These are phyloP conservation scores for Populus hybrid DNA, from an alignment of 441 rosid species.

Conservation along the genomic window DNA sequence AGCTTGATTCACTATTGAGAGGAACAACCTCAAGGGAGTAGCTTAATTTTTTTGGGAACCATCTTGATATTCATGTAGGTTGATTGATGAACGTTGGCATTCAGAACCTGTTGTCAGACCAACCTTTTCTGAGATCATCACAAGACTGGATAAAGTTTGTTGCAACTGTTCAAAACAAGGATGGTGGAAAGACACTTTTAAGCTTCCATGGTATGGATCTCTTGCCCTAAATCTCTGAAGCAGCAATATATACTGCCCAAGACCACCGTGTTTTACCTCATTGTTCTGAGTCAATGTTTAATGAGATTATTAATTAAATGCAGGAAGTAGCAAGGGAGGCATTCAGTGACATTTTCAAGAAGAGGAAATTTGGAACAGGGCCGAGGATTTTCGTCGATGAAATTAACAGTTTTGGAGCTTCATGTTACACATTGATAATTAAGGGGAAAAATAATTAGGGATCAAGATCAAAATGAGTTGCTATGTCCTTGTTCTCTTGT, in stretches of 20 bases:
- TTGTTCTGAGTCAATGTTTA: background rate
- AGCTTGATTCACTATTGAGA: background rate
- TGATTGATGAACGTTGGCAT: constrained; percentile 88
- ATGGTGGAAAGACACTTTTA: constrained; percentile 85
- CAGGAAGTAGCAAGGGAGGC: constrained; percentile 37
- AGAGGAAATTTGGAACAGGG: background rate
- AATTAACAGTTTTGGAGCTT: background rate
- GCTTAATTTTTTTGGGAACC: background rate
- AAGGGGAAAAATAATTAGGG: background rate
- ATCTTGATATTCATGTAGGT: constrained; percentile 34
- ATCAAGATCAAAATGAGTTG: constrained; percentile 9
- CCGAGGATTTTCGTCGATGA: background rate
- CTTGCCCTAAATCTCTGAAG: background rate
- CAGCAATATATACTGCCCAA: background rate
- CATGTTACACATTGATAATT: too few species aligned
- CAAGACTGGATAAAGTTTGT: constrained; percentile 61
- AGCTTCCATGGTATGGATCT: constrained; percentile 57
- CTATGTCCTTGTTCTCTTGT: constrained; percentile 7
- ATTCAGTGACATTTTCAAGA: background rate
- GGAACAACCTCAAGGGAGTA: background rate
- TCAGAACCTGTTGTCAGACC: constrained; percentile 53
- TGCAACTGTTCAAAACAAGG: constrained; percentile 65
- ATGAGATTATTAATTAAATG: background rate
- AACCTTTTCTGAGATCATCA: constrained; percentile 64
- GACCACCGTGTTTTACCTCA: background rate